phyloP scores from a whole-genome alignment of 768 basidiomycete species.

The Pleurotus pulmonarius region DNA sequence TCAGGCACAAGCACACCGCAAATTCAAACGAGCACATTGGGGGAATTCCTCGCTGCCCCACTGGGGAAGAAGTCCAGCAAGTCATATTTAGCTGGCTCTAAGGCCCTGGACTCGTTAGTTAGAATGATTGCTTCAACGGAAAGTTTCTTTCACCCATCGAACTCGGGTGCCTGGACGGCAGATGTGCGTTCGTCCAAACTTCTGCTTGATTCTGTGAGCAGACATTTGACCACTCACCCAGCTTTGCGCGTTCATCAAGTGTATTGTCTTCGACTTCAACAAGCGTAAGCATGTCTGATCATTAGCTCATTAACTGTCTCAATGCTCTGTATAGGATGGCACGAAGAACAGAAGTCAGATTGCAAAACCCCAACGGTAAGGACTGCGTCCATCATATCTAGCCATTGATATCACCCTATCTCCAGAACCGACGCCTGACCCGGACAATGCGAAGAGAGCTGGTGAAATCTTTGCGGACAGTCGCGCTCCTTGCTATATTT shows the following conservation, averaged over 20 bases:
- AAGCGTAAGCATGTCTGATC: slow-evolving; percentile 45
- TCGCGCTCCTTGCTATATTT: slow-evolving; percentile 87
- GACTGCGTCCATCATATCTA: not conserved
- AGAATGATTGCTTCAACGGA: slow-evolving; percentile 85
- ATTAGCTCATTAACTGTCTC: too few relatives aligned
- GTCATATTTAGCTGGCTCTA: slow-evolving; percentile 77
- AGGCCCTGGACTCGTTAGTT: slow-evolving; percentile 81
- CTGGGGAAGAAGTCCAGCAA: slow-evolving; percentile 44
- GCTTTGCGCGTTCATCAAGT: slow-evolving; percentile 84
- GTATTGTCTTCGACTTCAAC: slow-evolving; percentile 80
- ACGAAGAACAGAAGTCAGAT: slow-evolving; percentile 69
- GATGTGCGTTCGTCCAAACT: slow-evolving; percentile 43
- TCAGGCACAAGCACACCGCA: slow-evolving; percentile 61
- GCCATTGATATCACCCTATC: not conserved
- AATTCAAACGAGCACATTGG: slow-evolving; percentile 39
- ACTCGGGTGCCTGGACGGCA: slow-evolving; percentile 78
- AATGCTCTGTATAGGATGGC: slow-evolving; percentile 50
- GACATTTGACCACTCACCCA: slow-evolving; percentile 20
- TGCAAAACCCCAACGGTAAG: slow-evolving; percentile 75
- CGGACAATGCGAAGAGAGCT: slow-evolving; percentile 78
- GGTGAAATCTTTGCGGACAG: slow-evolving; percentile 77
- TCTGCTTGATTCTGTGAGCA: not conserved
- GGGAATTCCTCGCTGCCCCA: slow-evolving; percentile 59
- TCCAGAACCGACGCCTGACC: slow-evolving; percentile 72
- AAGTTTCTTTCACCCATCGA: slow-evolving; percentile 88